phyloP scores from a whole-genome alignment of 2,329 filamentous ascomycete genomes.

The Aspergillus aculeatus region DNA sequence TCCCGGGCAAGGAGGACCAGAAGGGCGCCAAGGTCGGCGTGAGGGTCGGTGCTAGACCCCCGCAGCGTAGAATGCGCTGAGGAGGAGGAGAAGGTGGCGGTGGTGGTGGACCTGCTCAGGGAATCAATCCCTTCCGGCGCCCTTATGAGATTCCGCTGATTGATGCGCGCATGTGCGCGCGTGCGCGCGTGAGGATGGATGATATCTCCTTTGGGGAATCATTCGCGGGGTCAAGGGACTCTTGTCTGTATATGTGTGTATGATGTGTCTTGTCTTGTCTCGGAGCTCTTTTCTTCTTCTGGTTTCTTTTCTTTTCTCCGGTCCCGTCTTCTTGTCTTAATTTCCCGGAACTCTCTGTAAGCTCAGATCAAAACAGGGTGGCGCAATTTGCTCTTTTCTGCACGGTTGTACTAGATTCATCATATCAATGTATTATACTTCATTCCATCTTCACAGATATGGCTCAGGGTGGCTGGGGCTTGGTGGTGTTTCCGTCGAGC shows the following conservation, averaged over 20 bases:
- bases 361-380: conserved; percentile 30
- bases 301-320: conserved; percentile 3
- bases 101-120: too few relatives aligned
- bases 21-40: conserved; percentile 21
- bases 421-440: conserved; percentile 29
- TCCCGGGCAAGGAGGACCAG: conserved; percentile 20
- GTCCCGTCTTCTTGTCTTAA: conserved; percentile 22
- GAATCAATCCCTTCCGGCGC: too few relatives aligned
- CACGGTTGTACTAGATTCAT: conserved; percentile 25
- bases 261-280: not conserved
- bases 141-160: not conserved
- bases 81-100: not conserved
- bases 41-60: not conserved
- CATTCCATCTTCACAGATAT: not conserved
- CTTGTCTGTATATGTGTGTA: conserved; percentile 10
- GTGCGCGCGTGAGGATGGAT: not conserved
- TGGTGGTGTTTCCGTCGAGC: too few relatives aligned
- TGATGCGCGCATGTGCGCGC: not conserved
- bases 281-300: conserved; percentile 18
- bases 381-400: conserved; percentile 27
- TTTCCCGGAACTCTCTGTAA: conserved; percentile 7
- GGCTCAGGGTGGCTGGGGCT: too few relatives aligned
- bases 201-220: not conserved
- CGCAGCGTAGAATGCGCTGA: conserved; percentile 21
- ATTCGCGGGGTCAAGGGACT: not conserved